phyloP scores from a whole-genome alignment of 2,329 filamentous ascomycete genomes.

The Aspergillus pseudotamarii region DNA sequence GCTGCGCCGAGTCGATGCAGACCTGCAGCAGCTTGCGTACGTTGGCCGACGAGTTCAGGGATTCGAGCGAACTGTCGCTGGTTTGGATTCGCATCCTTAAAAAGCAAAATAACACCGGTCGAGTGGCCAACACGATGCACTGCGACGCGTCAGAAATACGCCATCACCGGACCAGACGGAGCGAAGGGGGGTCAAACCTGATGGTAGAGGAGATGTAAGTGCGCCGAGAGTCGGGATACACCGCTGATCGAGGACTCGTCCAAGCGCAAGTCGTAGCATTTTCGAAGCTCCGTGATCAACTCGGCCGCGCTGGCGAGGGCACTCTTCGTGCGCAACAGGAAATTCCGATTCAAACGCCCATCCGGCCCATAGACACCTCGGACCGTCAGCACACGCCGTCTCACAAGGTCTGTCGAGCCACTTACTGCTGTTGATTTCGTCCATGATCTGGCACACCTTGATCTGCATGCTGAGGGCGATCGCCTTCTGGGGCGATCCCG shows the following conservation, averaged over 20 bases:
- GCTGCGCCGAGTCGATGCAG: conserved; percentile 48
- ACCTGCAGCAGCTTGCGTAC: conserved; percentile 44
- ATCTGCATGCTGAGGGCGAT: conserved; percentile 50
- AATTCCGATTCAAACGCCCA: conserved; percentile 39
- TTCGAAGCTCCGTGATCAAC: conserved; percentile 44
- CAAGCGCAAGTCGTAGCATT: conserved; percentile 40
- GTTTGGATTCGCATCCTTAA: conserved; percentile 40
- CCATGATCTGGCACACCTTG: conserved; percentile 49
- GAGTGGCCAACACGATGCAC: conserved; percentile 46
- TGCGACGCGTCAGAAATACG: conserved; percentile 12
- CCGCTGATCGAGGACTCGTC: conserved; percentile 39
- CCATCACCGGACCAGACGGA: not conserved
- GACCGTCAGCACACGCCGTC: not conserved
- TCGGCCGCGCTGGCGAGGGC: conserved; percentile 44
- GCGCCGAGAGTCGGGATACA: conserved; percentile 47
- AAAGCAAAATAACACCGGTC: conserved; percentile 49
- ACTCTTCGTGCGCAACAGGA: conserved; percentile 43
- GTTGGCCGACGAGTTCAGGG: conserved; percentile 39
- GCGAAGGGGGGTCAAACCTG: conserved; percentile 32
- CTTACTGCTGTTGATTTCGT: conserved; percentile 50
- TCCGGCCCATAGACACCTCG: conserved; percentile 48
- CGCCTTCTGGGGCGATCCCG: conserved; percentile 42
- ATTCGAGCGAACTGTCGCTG: conserved; percentile 29
- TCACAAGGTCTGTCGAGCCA: not conserved
- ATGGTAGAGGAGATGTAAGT: conserved; percentile 45